These are phyloP conservation scores for Blyttiomyces sp. DNA, from an alignment of 371 early-diverging fungal species.

Conservation along the genomic window DNA sequence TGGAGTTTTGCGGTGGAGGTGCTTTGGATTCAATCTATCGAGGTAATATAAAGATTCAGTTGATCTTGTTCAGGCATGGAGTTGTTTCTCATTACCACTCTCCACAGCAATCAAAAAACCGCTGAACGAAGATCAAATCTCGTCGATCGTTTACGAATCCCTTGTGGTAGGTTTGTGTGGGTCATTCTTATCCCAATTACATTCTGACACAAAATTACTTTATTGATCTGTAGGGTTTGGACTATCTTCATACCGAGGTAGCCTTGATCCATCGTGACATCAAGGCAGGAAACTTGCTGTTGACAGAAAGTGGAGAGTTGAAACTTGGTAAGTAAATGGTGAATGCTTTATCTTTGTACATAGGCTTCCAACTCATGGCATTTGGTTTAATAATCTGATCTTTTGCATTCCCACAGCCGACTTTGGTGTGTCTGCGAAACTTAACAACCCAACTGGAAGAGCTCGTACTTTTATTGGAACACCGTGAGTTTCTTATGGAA, in stretches of 20 bases:
- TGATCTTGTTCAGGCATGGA: background rate
- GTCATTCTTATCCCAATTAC: conserved; percentile 2
- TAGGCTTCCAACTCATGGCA: background rate
- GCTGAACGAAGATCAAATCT: conserved; percentile 58
- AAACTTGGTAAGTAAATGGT: conserved; percentile 52
- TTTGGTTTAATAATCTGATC: too few relatives aligned
- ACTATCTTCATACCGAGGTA: conserved; percentile 64
- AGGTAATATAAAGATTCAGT: conserved; percentile 23
- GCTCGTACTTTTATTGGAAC: conserved; percentile 61
- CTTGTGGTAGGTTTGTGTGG: conserved; percentile 33
- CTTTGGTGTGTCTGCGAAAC: conserved; percentile 63
- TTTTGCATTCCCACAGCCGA: too few relatives aligned
- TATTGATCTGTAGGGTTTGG: conserved; percentile 42
- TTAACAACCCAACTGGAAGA: conserved; percentile 45
- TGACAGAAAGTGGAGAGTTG: conserved; percentile 61
- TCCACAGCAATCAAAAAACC: conserved; percentile 52
- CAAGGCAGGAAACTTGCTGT: conserved; percentile 76
- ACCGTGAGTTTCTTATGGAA: conserved; percentile 34
- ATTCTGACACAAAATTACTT: background rate
- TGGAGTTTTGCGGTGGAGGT: conserved; percentile 64
- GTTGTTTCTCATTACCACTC: background rate
- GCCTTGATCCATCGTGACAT: conserved; percentile 79
- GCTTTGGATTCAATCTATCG: conserved; percentile 51
- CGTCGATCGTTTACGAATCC: conserved; percentile 55
- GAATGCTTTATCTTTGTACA: background rate